Percentiles rank a stretch among this genome's conserved stretches.
Evolutionary conservation across 2,329 filamentous ascomycete species (phyloP).

Genomic region (Niveomyces coronatus): DNA sequence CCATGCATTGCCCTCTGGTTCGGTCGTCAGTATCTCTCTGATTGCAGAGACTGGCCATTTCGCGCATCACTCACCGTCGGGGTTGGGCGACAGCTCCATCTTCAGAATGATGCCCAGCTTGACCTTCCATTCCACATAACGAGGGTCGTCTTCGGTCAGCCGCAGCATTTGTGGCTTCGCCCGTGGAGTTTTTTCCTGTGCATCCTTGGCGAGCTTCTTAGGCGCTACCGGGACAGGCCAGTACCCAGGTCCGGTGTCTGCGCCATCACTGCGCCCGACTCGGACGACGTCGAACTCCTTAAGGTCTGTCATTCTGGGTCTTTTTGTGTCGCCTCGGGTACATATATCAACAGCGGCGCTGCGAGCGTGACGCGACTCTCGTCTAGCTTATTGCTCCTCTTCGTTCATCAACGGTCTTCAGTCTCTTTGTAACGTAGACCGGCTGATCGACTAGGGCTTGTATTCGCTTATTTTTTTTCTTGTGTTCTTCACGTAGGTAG

Average conservation of each 20-base stretch:
- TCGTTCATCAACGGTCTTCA: background rate
- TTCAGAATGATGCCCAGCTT: constrained; percentile 36
- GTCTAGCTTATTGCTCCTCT: background rate
- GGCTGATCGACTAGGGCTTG: too few relatives aligned
- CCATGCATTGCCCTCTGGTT: constrained; percentile 32
- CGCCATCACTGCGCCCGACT: constrained; percentile 35
- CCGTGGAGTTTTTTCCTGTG: constrained; percentile 26
- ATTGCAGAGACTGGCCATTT: background rate
- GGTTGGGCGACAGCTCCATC: constrained; percentile 31
- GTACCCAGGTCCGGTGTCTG: constrained; percentile 33
- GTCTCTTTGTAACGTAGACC: too few relatives aligned
- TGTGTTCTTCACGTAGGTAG: too few relatives aligned
- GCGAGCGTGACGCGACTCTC: background rate
- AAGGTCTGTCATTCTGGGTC: constrained; percentile 20
- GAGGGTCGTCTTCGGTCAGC: constrained; percentile 31
- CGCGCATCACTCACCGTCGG: constrained; percentile 23
- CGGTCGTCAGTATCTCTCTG: constrained; percentile 2
- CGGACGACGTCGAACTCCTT: constrained; percentile 32
- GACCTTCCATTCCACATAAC: constrained; percentile 34
- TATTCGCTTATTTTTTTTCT: too few relatives aligned
- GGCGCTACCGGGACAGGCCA: constrained; percentile 26
- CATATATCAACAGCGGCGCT: background rate
- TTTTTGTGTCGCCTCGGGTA: background rate
- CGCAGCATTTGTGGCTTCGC: constrained; percentile 33
- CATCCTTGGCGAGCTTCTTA: constrained; percentile 28